phyloP scores from a whole-genome alignment of 805 yeast genomes.

The Teunomyces pallodes region DNA sequence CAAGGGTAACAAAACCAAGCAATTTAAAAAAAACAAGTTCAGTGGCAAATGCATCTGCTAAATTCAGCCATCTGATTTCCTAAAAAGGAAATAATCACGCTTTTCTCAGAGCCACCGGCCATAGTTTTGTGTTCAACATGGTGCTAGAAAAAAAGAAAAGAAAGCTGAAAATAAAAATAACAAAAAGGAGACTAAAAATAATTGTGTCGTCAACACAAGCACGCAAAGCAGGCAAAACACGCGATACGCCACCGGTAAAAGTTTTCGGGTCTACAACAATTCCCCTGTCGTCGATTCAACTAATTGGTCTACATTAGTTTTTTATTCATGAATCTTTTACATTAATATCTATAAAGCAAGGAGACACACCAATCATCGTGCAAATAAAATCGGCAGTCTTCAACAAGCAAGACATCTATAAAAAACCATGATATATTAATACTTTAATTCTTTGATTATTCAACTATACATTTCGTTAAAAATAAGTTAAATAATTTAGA shows the following conservation, averaged over 20 bases:
- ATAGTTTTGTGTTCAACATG: no score
- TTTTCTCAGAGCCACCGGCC: no score
- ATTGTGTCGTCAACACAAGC: no score
- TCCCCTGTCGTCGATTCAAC: neutral
- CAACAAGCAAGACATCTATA: conserved; percentile 1
- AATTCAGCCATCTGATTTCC: neutral
- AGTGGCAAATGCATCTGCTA: neutral
- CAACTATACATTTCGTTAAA: conserved; percentile 1
- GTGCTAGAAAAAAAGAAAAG: no score
- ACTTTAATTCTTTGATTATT: neutral
- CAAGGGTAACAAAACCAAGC: neutral
- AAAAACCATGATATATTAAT: neutral
- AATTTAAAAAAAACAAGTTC: neutral
- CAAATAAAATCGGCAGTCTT: conserved; percentile 2
- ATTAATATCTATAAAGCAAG: neutral
- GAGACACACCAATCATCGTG: conserved; percentile 2
- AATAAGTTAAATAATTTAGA: conserved; percentile 25
- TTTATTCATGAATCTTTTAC: neutral
- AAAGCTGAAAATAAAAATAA: no score
- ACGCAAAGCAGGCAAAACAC: no score
- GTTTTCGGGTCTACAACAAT: neutral
- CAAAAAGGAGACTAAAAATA: no score
- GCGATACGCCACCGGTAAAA: no score
- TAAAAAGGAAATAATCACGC: neutral
- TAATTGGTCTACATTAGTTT: neutral